Conservation (phyloP, 2,329 filamentous ascomycete genomes). For the Periconia macrospinosa region DNA sequence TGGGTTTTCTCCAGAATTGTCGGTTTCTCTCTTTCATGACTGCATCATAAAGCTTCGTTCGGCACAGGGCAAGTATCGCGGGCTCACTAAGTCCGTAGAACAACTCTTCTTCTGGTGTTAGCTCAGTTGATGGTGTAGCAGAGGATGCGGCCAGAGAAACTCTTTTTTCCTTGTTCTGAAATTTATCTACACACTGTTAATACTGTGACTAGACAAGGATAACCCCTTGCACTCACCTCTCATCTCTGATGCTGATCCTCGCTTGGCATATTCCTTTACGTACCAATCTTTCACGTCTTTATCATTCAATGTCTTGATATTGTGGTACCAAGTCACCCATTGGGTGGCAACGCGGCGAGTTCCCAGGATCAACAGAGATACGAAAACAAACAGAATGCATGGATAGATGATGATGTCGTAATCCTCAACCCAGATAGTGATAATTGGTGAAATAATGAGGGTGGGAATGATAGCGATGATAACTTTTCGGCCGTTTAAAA, state of each 20-base stretch:
- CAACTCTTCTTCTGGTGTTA: conserved; percentile 28
- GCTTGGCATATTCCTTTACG: conserved; percentile 30
- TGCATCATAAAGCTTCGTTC: conserved; percentile 50
- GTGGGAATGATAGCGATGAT: conserved; percentile 60
- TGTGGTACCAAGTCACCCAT: conserved; percentile 62
- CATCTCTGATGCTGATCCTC: neutral
- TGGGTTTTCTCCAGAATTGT: conserved; percentile 47
- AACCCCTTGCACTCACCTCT: conserved; percentile 16
- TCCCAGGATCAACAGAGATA: conserved; percentile 54
- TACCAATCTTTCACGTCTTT: conserved; percentile 57
- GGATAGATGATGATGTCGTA: conserved; percentile 62
- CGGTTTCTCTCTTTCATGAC: conserved; percentile 50
- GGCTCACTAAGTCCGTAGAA: conserved; percentile 52
- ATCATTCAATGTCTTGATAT: conserved; percentile 54
- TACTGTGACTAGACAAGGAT: neutral
- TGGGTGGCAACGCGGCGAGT: conserved; percentile 58
- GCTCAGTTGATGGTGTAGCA: conserved; percentile 34
- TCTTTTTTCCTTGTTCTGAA: conserved; percentile 17
- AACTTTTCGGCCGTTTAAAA: conserved; percentile 60
- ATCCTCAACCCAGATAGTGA: conserved; percentile 56
- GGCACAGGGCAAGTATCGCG: conserved; percentile 51
- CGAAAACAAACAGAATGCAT: conserved; percentile 56
- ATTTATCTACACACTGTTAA: conserved; percentile 13
- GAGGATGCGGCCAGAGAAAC: conserved; percentile 29
- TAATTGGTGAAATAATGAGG: conserved; percentile 59